Base-by-base conservation (phyloP, 2,329 filamentous ascomycete genomes). In the Ophiostoma fasciatum region DNA sequence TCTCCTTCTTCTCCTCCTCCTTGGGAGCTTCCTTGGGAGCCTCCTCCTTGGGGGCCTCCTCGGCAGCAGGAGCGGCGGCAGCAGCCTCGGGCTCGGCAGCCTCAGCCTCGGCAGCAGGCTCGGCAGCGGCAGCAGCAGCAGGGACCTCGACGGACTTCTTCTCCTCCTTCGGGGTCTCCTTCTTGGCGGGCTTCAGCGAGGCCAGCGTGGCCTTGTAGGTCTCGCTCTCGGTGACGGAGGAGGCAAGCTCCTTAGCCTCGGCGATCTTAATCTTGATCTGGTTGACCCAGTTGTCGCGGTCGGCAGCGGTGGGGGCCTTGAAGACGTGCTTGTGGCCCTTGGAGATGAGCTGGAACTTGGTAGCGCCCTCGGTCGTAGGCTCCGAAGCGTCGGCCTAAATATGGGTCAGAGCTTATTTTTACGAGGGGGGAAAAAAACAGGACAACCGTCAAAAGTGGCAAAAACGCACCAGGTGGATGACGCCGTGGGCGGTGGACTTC, bases 241-340 rank as follows among this genome's bases (percentile, higher is more conserved):
- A 67, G 52, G 77, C 78, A 40, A 82, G 64, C 50, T 79, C 78
- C 71, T 90, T 92, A 51, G 84, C 87, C 64, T 93, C 84, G 35
- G 76, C 70, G 36, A 82, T 72, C 68, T 87, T 83, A 51, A 71
- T 63, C 72, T 90, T 85, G 49, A 94, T 59, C 52, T 87, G 80
- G 44, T 75, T 63, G 51, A 93, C 74, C 90, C 90, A 96, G 70
- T 81, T 83, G 60, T 94, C 84, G 55, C 88, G 85, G 64, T 94
- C 85, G 41, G 74, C 64, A 33, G 71, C 51, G 51, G 54, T 78
- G 50, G 65, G 52, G 39, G 88, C 83, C 73, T 94, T 88, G 71
- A 98, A 94, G 42, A 72, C 72, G 71, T 94, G 85, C 75, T 94
- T 93, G 63, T 92, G 79, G 49, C 80, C 81, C 61, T 80, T 77